Conservation (phyloP, 1,139 yeast species). For the Candida neerlandica region DNA sequence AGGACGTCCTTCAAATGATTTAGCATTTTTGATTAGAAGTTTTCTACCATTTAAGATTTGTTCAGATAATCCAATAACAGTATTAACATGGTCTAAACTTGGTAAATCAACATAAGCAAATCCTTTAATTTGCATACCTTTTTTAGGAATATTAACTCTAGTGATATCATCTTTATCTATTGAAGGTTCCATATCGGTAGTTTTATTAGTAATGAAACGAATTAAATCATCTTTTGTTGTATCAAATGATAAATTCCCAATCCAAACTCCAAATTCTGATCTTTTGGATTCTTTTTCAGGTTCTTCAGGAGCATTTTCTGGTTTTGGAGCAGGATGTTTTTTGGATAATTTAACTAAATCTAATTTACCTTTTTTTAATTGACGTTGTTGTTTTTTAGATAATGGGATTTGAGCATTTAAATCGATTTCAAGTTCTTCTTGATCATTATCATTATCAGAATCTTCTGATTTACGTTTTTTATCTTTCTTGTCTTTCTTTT, state of each 20-base stretch:
- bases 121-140: conserved; percentile 67
- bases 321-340: conserved; percentile 50
- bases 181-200: conserved; percentile 41
- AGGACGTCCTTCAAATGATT: conserved; percentile 88
- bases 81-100: conserved; percentile 60
- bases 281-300: conserved; percentile 32
- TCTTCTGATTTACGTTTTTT: neutral
- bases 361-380: conserved; percentile 77
- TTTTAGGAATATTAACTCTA: conserved; percentile 68
- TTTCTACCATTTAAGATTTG: conserved; percentile 78
- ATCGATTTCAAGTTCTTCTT: conserved; percentile 74
- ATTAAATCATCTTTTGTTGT: conserved; percentile 76
- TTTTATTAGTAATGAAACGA: conserved; percentile 64
- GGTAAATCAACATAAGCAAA: conserved; percentile 89
- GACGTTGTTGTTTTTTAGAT: conserved; percentile 89
- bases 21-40: conserved; percentile 77
- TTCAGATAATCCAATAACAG: conserved; percentile 73
- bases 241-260: conserved; percentile 88
- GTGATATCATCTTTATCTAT: conserved; percentile 53
- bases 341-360: conserved; percentile 58
- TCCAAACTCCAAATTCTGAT: conserved; percentile 82
- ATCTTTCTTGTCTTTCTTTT: conserved; percentile 18
- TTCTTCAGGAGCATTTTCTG: conserved; percentile 29
- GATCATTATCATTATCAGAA: conserved; percentile 2
- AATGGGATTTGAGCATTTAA: conserved; percentile 76